Evolutionary conservation across 2,329 filamentous ascomycete species (phyloP), one percentile per base, ranked within the genome.

Genomic region (Penicillium sp.): DNA sequence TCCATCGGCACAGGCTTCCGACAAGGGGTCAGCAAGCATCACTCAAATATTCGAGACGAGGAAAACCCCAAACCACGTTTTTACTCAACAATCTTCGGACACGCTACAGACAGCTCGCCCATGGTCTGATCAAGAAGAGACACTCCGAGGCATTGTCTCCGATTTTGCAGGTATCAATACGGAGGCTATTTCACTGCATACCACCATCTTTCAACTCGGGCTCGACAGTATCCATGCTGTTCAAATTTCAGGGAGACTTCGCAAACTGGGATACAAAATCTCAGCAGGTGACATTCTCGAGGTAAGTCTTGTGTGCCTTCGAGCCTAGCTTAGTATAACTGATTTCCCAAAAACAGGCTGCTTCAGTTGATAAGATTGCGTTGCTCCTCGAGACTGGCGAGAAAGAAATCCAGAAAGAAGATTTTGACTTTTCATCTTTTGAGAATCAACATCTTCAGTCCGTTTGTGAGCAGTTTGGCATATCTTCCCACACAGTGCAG

Each of bases 151-250:
- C 0, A 77, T 86, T 0, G 72, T 93, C 19, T 80, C 85, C 0
- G 75, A 75, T 7, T 79, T 95, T 25, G 86, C 89, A 0, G 76
- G 79, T 1, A 73, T 83, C 4, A 70, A 83, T 0, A 55, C 70
- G 2, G 66, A 78, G 0, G 77, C 75, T 0, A 87, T 96, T 47
- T 67, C 70, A 3, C 81, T 80, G 13, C 70, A 82, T 10, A 91
- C 86, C 0, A 92, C 90, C 0, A 91, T 98, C 49, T 96, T 93
- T 66, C 87, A 89, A 57, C 83, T 96, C n/a, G 93, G 93, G 0
- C 78, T 97, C 3, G 93, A 97, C 73, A 97, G 93, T 70, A 95
- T 98, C 67, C 93, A 89, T 59, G 90, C 92, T 0, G 81, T 85
- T 16, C 92, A 96, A 67, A 80, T 96, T 10, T 90, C 92, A 0